phyloP scores from a whole-genome alignment of 2,329 filamentous ascomycete species.

The Hypoxylon sp. region DNA sequence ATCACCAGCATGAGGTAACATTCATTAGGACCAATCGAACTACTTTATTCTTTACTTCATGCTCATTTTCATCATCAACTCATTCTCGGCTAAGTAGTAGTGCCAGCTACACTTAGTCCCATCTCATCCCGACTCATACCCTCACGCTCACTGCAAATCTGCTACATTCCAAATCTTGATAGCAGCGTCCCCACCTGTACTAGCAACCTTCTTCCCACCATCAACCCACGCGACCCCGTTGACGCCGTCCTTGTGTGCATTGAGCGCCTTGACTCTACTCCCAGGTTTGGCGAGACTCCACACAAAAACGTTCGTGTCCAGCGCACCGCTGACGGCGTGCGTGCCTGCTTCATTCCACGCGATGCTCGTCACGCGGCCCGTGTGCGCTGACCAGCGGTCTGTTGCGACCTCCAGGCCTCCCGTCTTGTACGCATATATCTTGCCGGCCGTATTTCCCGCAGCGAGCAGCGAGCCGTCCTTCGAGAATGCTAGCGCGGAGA shows the following conservation, averaged over 20 bases:
- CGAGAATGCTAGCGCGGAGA: conserved; percentile 89
- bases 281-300: conserved; percentile 91
- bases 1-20: background rate
- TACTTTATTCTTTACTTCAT: conserved; percentile 6
- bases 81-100: background rate
- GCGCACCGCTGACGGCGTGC: conserved; percentile 84
- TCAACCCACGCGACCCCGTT: conserved; percentile 87
- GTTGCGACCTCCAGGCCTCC: conserved; percentile 77
- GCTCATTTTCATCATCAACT: conserved; percentile 16
- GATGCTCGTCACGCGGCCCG: conserved; percentile 69
- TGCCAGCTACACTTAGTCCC: conserved; percentile 7
- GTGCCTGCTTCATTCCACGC: conserved; percentile 84
- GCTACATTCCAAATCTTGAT: conserved; percentile 89
- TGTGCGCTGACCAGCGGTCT: conserved; percentile 77
- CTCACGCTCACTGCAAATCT: conserved; percentile 62
- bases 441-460: conserved; percentile 85
- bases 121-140: conserved; percentile 4
- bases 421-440: conserved; percentile 85
- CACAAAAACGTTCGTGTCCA: conserved; percentile 93
- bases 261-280: conserved; percentile 84
- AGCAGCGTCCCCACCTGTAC: conserved; percentile 87
- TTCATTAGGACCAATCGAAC: background rate
- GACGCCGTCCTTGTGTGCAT: conserved; percentile 97
- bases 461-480: conserved; percentile 82
- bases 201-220: conserved; percentile 77